These are phyloP conservation scores for Plantago ovata DNA, from an alignment of 257 asterid species.

Conservation along the genomic window DNA sequence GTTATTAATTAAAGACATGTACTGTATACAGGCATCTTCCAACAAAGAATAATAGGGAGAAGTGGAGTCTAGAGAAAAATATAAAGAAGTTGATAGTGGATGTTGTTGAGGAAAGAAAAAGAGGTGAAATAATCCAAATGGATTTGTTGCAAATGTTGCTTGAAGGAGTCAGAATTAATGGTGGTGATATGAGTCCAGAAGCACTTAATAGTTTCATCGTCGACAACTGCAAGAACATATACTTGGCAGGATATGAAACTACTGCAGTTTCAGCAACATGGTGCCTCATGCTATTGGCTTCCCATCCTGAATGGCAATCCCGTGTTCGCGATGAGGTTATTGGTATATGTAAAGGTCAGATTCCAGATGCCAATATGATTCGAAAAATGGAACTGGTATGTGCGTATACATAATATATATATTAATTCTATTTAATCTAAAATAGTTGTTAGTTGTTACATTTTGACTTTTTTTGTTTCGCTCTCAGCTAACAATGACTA, in stretches of 20 bases:
- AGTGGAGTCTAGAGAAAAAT: slow-evolving; percentile 53
- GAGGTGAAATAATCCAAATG: slow-evolving; percentile 25
- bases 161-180: slow-evolving; percentile 40
- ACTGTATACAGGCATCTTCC: slow-evolving; percentile 26
- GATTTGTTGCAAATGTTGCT: slow-evolving; percentile 52
- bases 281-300: slow-evolving; percentile 57
- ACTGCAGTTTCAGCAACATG: slow-evolving; percentile 57
- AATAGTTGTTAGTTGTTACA: too few relatives aligned
- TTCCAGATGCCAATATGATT: neutral
- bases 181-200: slow-evolving; percentile 30
- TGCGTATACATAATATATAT: too few relatives aligned
- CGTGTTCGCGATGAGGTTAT: too few relatives aligned
- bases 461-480: too few relatives aligned
- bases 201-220: slow-evolving; percentile 41
- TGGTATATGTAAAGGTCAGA: too few relatives aligned
- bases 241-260: slow-evolving; percentile 61
- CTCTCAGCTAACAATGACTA: slow-evolving; percentile 84
- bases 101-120: slow-evolving; percentile 39
- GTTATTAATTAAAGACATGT: too few relatives aligned
- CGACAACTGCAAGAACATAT: slow-evolving; percentile 58
- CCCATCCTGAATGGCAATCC: slow-evolving; percentile 27
- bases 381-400: neutral
- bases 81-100: slow-evolving; percentile 32
- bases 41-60: slow-evolving; percentile 30
- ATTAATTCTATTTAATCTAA: slow-evolving; percentile 17